Evolutionary conservation across 192 early-diverging fungal species (phyloP).

Genomic region (Piromyces finnis): DNA sequence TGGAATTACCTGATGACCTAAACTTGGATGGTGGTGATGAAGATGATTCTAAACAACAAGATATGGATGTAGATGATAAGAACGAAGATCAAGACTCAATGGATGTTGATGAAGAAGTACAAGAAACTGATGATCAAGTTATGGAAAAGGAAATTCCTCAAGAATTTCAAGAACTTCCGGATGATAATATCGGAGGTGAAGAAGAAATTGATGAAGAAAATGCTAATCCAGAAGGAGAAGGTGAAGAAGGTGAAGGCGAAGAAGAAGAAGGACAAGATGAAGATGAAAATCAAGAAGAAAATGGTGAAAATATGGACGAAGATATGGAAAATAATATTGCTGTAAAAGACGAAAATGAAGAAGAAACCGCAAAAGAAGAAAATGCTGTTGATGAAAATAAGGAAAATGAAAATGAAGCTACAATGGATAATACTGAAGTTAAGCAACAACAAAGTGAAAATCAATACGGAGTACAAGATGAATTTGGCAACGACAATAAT

Average conservation of each 20-base stretch:
- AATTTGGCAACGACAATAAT: conserved; percentile 17
- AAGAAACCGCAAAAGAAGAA: conserved; percentile 16
- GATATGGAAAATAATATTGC: conserved; percentile 9
- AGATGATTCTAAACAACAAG: conserved; percentile 29
- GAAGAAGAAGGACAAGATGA: conserved; percentile 14
- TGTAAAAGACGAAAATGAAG: conserved; percentile 18
- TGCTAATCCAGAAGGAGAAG: conserved; percentile 11
- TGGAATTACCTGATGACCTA: conserved; percentile 64
- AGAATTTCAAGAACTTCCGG: not conserved
- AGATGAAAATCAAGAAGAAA: conserved; percentile 16
- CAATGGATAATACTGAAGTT: conserved; percentile 16
- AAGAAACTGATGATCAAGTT: conserved; percentile 18
- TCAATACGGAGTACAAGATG: conserved; percentile 11
- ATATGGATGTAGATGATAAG: conserved; percentile 25
- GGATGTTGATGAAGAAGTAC: conserved; percentile 3
- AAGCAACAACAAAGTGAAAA: conserved; percentile 3
- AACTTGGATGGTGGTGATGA: conserved; percentile 43
- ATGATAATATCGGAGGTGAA: not conserved
- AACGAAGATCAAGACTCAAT: not conserved
- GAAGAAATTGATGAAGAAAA: conserved; percentile 10
- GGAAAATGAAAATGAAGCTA: conserved; percentile 18
- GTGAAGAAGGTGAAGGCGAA: conserved; percentile 10
- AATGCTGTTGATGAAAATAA: conserved; percentile 15
- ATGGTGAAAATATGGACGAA: conserved; percentile 1
- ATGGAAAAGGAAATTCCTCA: not conserved